Percentiles rank a stretch among this genome's conserved stretches.
Conservation (phyloP, 2,329 filamentous ascomycete species). For the Aspergillus tanneri region DNA sequence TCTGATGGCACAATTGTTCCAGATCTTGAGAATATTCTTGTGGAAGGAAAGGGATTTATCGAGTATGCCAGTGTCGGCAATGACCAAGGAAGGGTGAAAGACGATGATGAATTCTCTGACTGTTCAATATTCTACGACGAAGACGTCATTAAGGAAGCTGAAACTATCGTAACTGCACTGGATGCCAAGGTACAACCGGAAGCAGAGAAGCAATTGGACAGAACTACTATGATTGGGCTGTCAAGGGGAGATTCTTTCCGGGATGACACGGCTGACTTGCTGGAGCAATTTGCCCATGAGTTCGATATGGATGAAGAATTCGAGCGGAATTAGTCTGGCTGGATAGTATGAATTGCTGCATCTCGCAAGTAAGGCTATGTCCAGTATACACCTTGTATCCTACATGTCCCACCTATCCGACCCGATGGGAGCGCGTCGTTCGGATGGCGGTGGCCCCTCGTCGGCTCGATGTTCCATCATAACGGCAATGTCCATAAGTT, state of each 20-base stretch:
- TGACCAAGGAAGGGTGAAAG: constrained; percentile 8
- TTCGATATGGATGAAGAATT: constrained; percentile 23
- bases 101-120: constrained; percentile 36
- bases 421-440: constrained; percentile 24
- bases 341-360: constrained; percentile 14
- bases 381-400: background rate
- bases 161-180: constrained; percentile 13
- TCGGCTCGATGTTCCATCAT: constrained; percentile 11
- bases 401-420: constrained; percentile 20
- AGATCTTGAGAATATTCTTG: background rate
- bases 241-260: constrained; percentile 31
- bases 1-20: constrained; percentile 14
- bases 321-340: constrained; percentile 20
- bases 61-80: background rate
- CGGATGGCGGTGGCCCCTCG: constrained; percentile 21
- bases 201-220: constrained; percentile 1
- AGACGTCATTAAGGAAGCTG: constrained; percentile 27
- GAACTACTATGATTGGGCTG: constrained; percentile 1
- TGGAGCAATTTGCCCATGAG: constrained; percentile 25
- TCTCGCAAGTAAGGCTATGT: background rate
- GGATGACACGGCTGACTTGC: constrained; percentile 35
- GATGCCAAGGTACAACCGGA: constrained; percentile 2
- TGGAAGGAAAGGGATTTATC: constrained; percentile 9
- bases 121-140: constrained; percentile 35
- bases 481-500: background rate